Base-by-base conservation (phyloP, 2,329 filamentous ascomycete species). In the Phaeosphaeria sp. region DNA sequence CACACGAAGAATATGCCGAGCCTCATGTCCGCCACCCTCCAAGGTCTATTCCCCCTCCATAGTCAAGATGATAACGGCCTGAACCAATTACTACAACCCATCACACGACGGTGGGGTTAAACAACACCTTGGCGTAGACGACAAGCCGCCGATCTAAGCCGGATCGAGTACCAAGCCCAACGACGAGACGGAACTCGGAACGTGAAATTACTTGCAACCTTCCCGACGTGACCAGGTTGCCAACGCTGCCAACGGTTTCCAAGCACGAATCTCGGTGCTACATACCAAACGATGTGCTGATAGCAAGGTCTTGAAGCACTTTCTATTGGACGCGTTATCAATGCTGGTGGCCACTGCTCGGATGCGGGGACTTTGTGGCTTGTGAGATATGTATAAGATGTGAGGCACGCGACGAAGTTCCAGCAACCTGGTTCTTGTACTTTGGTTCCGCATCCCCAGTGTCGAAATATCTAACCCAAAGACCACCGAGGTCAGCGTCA, bases 121-220 rank as follows among this genome's bases (percentile, higher is more conserved):
- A n/a, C 51, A 25, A 43, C 24, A 18, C 8, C 58, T 63, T 63
- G 58, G 61, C 57, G 46, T 36, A 27, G 20, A 36, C 46, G 54
- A 54, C 57, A 44, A 52, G 39, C 17, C 56, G 50, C 61, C 58
- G 63, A 66, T 49, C 55, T 49, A 47, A 49, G 57, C 44, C 51
- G 17, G 50, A 45, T 52, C 8, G 20, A 48, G 48, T 25, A 53
- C 40, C 27, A 30, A 47, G 27, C 45, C 20, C 54, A 57, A 55
- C 51, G 55, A 62, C 64, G 43, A 69, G 66, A 46, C 65, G 66
- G 66, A 60, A 66, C 45, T 61, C 66, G 66, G 66, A 65, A 63
- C 56, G 22, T 30, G 15, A 44, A 5, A 59, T 56, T 53, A 53
- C 62, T 61, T 56, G 59, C 51, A 64, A 66, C 64, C 66, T 69